Conservation (phyloP, 148 eudicot species). For the Silene uniflora region DNA sequence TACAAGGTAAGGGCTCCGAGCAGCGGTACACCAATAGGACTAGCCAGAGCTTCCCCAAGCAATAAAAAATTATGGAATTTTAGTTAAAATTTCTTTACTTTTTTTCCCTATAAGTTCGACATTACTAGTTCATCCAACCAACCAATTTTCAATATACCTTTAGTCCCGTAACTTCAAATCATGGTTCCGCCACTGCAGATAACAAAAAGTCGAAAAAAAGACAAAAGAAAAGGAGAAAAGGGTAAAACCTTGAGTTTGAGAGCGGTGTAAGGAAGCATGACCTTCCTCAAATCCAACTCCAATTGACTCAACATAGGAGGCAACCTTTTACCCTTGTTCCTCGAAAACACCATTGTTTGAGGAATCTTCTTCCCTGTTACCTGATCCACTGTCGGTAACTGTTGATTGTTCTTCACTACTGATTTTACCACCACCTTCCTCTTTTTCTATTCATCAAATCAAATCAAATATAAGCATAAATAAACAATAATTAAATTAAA, state of each 20-base stretch:
- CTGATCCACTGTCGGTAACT: constrained; percentile 58
- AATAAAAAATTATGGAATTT: neutral
- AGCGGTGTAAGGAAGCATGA: constrained; percentile 90
- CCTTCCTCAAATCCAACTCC: constrained; percentile 71
- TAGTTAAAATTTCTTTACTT: too few relatives aligned
- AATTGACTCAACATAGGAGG: constrained; percentile 53
- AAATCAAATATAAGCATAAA: neutral
- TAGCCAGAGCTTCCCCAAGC: neutral
- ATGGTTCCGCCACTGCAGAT: too few relatives aligned
- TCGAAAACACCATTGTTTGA: constrained; percentile 67
- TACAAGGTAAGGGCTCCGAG: too few relatives aligned
- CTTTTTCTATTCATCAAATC: constrained; percentile 24
- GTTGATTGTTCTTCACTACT: constrained; percentile 35
- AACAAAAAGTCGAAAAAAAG: neutral
- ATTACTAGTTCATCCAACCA: too few relatives aligned
- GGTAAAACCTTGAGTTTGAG: constrained; percentile 72
- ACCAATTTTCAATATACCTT: too few relatives aligned
- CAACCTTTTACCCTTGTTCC: constrained; percentile 61
- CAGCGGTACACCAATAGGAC: too few relatives aligned
- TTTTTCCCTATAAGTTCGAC: too few relatives aligned
- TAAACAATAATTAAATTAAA: neutral
- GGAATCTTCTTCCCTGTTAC: constrained; percentile 85
- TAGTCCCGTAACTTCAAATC: too few relatives aligned
- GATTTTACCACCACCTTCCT: constrained; percentile 47
- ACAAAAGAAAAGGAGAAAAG: neutral